phyloP scores from a whole-genome alignment of 306 rosid species.

The Mucuna pruriens region DNA sequence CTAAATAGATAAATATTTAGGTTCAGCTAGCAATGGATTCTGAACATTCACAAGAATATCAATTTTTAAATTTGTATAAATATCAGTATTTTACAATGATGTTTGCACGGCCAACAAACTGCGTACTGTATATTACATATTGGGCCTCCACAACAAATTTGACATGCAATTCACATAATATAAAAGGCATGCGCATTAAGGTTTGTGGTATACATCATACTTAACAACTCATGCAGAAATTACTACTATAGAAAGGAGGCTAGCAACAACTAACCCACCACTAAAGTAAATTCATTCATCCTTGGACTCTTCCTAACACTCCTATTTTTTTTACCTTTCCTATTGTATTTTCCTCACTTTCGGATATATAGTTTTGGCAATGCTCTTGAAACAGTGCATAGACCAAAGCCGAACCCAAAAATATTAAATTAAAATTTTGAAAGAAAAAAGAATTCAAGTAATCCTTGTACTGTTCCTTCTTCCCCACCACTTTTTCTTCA shows the following conservation, averaged over 20 bases:
- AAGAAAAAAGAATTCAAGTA: constrained; percentile 43
- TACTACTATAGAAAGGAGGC: constrained; percentile 25
- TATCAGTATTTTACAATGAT: constrained; percentile 17
- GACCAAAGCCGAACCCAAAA: constrained; percentile 32
- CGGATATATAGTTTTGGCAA: constrained; percentile 35
- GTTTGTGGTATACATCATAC: constrained; percentile 18
- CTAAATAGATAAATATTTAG: background rate
- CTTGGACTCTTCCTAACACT: constrained; percentile 25
- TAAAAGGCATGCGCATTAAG: background rate
- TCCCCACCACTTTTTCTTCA: constrained; percentile 92
- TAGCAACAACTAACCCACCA: constrained; percentile 53
- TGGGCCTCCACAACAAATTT: background rate
- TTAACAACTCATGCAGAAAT: constrained; percentile 37
- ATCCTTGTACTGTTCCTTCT: constrained; percentile 91
- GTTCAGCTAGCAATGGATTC: background rate
- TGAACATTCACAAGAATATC: constrained; percentile 6
- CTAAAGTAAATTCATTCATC: constrained; percentile 28
- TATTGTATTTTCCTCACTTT: constrained; percentile 34
- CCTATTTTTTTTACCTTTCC: constrained; percentile 33
- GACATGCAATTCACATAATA: constrained; percentile 1
- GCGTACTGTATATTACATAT: background rate
- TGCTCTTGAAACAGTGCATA: constrained; percentile 44
- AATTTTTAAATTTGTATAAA: constrained; percentile 26
- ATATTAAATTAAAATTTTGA: background rate
- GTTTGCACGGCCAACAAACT: background rate